Evolutionary conservation across 2,329 filamentous ascomycete species (phyloP), one percentile per base, ranked within the genome.

Genomic region (Aspergillus neotritici): DNA sequence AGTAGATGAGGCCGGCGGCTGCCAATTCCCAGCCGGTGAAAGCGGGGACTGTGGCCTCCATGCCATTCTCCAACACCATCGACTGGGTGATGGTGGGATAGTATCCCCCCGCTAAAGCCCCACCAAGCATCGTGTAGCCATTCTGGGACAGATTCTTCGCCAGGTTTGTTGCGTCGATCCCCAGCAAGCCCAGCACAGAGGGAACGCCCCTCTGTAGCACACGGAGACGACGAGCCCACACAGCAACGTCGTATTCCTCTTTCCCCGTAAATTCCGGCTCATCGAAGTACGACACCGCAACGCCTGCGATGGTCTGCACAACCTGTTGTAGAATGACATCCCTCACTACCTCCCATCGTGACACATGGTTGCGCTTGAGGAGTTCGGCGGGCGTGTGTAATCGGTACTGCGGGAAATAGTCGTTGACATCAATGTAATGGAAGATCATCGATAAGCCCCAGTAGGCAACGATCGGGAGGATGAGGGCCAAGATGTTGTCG

Each of bases 381-480:
- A 97, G 85, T 68, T 97, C 91, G 40, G 88, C 89, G 11, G 93
- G 93, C 0, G 93, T 97, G 70, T 98, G 93, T 33, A 98, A 76
- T 50, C 93, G 85, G 70, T 97, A 96, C 58, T 94, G 81, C 13
- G 90, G 84, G 65, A 91, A 94, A 31, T 91, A 72, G 65, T 96
- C 87, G 69, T 83, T 83, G 46, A 82, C 74, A 69, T 98, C 93
- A 60, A 97, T 82, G 55, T 83, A 62, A 73, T 97, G 91, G 72
- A 94, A 98, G 63, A 91, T 70, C 64, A 87, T 69, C 14, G 91
- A 97, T 28, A 94, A 70, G 15, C 72, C 69, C 93, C 93, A 98
- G 76, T 98, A 98, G 45, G 84, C 86, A 56, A 87, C 64, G 48
- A 96, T 78, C 25, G 90, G 90, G 11, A 86, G 72, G 36, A 90